phyloP scores from a whole-genome alignment of 179 eudicot species.

The Spinacia oleracea region DNA sequence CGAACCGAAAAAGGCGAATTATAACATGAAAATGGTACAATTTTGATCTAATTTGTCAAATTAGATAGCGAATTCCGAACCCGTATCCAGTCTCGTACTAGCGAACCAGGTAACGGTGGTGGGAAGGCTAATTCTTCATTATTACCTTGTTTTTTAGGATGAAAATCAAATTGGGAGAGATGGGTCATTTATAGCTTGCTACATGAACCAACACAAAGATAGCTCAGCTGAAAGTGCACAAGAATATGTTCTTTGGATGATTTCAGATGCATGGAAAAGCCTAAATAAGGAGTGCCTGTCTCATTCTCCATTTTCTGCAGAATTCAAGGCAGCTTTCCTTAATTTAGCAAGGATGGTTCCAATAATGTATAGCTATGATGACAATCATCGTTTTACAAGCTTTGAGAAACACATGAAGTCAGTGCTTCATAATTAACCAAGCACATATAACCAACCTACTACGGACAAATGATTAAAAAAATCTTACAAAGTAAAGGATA shows the following conservation, averaged over 20 bases:
- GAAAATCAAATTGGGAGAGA: constrained; percentile 35
- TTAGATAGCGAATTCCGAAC: no score
- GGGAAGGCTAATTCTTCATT: neutral
- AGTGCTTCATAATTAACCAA: neutral
- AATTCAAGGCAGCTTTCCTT: constrained; percentile 28
- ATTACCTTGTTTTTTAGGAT: constrained; percentile 15
- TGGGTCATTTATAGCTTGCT: constrained; percentile 46
- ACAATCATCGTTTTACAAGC: constrained; percentile 32
- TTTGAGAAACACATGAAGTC: constrained; percentile 30
- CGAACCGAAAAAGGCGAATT: no score
- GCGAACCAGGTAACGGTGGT: no score
- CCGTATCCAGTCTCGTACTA: no score
- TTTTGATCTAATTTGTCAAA: no score
- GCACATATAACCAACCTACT: neutral
- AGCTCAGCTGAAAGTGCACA: constrained; percentile 41
- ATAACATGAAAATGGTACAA: no score
- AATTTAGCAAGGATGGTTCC: constrained; percentile 44
- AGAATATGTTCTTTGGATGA: constrained; percentile 29
- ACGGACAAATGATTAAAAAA: neutral
- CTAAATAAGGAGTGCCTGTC: constrained; percentile 33
- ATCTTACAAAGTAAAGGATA: no score
- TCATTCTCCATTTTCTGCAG: constrained; percentile 21
- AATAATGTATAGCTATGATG: constrained; percentile 35
- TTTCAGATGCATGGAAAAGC: constrained; percentile 39
- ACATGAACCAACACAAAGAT: constrained; percentile 47